A percentile compares a stretch with the other conserved stretches of the same genome.
Evolutionary conservation across 2,329 filamentous ascomycete species (phyloP).

Genomic region (Oidium heveae): DNA sequence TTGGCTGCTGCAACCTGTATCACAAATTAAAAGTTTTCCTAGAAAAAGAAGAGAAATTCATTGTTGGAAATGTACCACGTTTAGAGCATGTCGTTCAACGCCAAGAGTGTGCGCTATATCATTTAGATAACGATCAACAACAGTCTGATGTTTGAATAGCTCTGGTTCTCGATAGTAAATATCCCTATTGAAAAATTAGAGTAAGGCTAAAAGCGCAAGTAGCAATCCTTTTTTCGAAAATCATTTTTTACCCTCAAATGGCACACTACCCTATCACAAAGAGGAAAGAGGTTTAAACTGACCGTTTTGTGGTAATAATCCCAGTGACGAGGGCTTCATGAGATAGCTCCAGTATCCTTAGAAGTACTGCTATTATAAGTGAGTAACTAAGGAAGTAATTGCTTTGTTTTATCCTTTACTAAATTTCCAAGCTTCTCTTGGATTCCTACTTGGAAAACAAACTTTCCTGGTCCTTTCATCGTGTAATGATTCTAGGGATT

Average conservation of each 20-base stretch:
- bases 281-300: constrained; percentile 1
- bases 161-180: constrained; percentile 57
- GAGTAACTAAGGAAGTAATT: constrained; percentile 1
- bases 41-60: not conserved
- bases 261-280: not conserved
- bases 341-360: constrained; percentile 32
- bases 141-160: constrained; percentile 41
- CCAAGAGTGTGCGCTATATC: constrained; percentile 46
- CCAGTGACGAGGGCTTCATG: constrained; percentile 32
- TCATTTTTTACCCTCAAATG: too few species aligned
- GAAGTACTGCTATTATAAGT: constrained; percentile 22
- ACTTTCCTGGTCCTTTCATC: constrained; percentile 4
- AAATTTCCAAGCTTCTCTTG: constrained; percentile 25
- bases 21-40: not conserved
- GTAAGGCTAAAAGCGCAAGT: not conserved
- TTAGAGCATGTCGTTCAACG: constrained; percentile 36
- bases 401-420: constrained; percentile 15
- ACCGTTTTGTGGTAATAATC: constrained; percentile 36
- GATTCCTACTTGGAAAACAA: constrained; percentile 23
- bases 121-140: constrained; percentile 49
- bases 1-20: constrained; percentile 47
- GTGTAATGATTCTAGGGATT: not conserved
- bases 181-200: constrained; percentile 26
- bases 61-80: constrained; percentile 27
- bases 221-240: too few species aligned